phyloP scores from a whole-genome alignment of 2,329 filamentous ascomycete genomes.

The Nakataea oryzae region DNA sequence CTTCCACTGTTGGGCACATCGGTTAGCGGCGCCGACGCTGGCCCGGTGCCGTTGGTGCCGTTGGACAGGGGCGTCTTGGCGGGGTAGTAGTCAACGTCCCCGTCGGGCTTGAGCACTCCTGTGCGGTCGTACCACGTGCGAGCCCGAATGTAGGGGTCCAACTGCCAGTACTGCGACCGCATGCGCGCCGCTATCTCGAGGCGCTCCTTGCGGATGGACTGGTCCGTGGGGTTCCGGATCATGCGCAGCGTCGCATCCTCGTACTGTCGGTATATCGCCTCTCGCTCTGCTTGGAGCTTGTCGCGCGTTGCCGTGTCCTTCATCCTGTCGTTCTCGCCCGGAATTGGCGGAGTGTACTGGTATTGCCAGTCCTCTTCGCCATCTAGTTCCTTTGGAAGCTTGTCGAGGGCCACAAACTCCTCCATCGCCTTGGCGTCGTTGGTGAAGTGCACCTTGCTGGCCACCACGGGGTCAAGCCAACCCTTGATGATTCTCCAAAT shows the following conservation, averaged over 20 bases:
- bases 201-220: slow-evolving; percentile 44
- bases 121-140: slow-evolving; percentile 75
- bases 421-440: slow-evolving; percentile 71
- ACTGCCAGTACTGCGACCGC: slow-evolving; percentile 70
- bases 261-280: slow-evolving; percentile 58
- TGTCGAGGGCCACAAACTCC: slow-evolving; percentile 58
- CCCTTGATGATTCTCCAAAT: slow-evolving; percentile 93
- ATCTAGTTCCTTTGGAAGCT: slow-evolving; percentile 74
- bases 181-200: slow-evolving; percentile 52
- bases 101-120: slow-evolving; percentile 58
- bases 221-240: slow-evolving; percentile 46
- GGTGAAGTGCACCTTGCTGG: slow-evolving; percentile 87
- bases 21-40: background rate
- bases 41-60: background rate
- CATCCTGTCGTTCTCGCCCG: slow-evolving; percentile 69
- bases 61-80: slow-evolving; percentile 6
- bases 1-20: slow-evolving; percentile 4
- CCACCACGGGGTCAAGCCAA: slow-evolving; percentile 95
- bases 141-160: slow-evolving; percentile 81
- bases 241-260: slow-evolving; percentile 68
- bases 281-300: slow-evolving; percentile 51
- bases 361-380: slow-evolving; percentile 82
- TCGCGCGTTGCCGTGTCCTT: slow-evolving; percentile 53
- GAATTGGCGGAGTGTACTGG: slow-evolving; percentile 64
- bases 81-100: slow-evolving; percentile 62